Evolutionary conservation across 1,139 yeast species (phyloP), one percentile per base, ranked within the genome.

Genomic region (Blastobotrys apis): DNA sequence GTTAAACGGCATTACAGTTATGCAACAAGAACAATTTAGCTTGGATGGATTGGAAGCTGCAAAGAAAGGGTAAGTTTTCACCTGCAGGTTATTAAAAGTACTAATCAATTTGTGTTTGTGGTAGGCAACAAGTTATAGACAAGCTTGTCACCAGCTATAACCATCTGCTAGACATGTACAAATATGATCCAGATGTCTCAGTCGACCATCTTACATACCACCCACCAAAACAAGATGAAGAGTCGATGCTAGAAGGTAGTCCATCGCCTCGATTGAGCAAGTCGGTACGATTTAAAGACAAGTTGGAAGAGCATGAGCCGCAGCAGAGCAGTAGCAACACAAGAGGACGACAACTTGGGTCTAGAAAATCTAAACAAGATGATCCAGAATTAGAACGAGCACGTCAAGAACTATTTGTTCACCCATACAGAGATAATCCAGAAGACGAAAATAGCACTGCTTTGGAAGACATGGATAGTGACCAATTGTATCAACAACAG

Each of bases 401-500:
- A 21, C 44, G 61, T 53, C 50, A 42, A 37, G 58, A 45, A 50
- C 52, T 44, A 27, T 57, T 50, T 20, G 62, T 64, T 42, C 58
- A 62, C 54, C 81, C 81, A 1, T 77, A 73, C 49, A 63, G 62
- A 36, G 81, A 76, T 47, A 66, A 66, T 33, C 70, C 68, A 2
- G 58, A 53, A n/a, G 47, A 44, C n/a, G 51, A 47, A 17, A 52
- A 48, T 40, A 50, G 51, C 23, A 15, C 21, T 4, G 30, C 12
- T 10, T 20, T 12, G 10, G 53, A 33, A 6, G 60, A 56, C 19
- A 51, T 59, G 39, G 43, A 54, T n/a, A 58, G 59, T 33, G 39
- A 53, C 17, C 54, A 48, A 47, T 55, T 84, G 40, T 80, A 79
- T 60, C 80, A 80, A 12, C 77, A 74, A 52, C 90, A 86, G 57